Conservation (phyloP, 139 green algal species). For the Chlamydomonas incerta region DNA sequence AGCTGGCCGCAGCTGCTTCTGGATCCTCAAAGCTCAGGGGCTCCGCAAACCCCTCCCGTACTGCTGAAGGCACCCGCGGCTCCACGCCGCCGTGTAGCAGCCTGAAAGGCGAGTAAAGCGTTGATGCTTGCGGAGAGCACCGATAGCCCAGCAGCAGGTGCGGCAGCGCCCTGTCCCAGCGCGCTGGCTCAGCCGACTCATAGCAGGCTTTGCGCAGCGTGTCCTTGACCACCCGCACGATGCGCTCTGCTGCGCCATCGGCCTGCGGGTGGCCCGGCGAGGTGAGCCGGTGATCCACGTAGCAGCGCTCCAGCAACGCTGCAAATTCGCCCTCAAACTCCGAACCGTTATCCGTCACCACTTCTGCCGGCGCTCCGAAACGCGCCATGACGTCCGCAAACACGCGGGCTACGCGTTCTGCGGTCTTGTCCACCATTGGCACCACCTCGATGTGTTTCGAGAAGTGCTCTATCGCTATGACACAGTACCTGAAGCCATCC, state of each 20-base stretch:
- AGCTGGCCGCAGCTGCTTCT: too few species aligned
- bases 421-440: conserved; percentile 34
- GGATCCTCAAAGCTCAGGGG: too few species aligned
- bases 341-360: conserved; percentile 46
- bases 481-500: conserved; percentile 38
- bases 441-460: conserved; percentile 43
- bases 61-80: too few species aligned
- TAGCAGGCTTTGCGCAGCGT: too few species aligned
- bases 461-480: conserved; percentile 52
- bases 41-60: too few species aligned
- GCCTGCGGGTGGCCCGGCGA: conserved; percentile 50
- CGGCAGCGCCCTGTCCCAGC: conserved; percentile 31
- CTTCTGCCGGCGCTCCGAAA: conserved; percentile 37
- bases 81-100: too few species aligned
- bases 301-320: conserved; percentile 36
- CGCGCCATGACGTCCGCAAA: conserved; percentile 34
- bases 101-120: too few species aligned
- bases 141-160: conserved; percentile 49
- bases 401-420: background rate
- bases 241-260: too few species aligned
- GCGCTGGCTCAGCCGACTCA: too few species aligned
- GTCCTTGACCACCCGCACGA: too few species aligned
- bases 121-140: conserved; percentile 37
- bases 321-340: conserved; percentile 50
- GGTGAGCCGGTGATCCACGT: background rate